These are phyloP conservation scores for Candida suzukii DNA, from an alignment of 805 yeast genomes.

Conservation along the genomic window DNA sequence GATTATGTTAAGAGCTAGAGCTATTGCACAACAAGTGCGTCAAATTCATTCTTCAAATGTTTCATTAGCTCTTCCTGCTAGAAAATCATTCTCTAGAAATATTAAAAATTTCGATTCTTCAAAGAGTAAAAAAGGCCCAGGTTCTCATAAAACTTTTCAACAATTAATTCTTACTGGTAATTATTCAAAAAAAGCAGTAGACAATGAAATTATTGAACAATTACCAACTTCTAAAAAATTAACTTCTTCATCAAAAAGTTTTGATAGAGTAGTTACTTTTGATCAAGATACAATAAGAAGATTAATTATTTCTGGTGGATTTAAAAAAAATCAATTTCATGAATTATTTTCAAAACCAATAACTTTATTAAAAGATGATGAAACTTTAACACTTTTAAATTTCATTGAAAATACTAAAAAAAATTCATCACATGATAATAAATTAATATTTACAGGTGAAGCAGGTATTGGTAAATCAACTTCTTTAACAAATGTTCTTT, in stretches of 20 bases:
- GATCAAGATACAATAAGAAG: conserved; percentile 31
- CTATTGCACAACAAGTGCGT: neutral
- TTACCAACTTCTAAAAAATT: conserved; percentile 9
- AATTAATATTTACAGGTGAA: conserved; percentile 57
- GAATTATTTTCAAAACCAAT: conserved; percentile 60
- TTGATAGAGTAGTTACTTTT: conserved; percentile 32
- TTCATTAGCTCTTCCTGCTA: neutral
- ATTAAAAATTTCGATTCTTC: conserved; percentile 4
- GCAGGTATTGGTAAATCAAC: conserved; percentile 79
- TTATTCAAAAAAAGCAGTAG: conserved; percentile 19
- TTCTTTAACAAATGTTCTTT: conserved; percentile 58
- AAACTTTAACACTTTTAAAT: conserved; percentile 31
- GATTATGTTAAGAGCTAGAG: neutral
- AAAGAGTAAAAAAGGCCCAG: conserved; percentile 25
- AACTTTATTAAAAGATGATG: conserved; percentile 46
- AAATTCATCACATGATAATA: conserved; percentile 33
- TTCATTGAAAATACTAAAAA: conserved; percentile 29
- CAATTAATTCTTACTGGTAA: conserved; percentile 17
- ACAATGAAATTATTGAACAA: conserved; percentile 10
- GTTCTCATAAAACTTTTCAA: conserved; percentile 22
- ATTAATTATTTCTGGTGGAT: conserved; percentile 51
- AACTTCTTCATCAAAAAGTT: conserved; percentile 1
- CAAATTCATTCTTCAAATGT: neutral
- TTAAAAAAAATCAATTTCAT: conserved; percentile 59
- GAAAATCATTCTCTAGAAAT: conserved; percentile 22